Evolutionary conservation across 140 eudicot species (phyloP), one percentile per base, ranked within the genome.

Genomic region (Senecio squalidus): DNA sequence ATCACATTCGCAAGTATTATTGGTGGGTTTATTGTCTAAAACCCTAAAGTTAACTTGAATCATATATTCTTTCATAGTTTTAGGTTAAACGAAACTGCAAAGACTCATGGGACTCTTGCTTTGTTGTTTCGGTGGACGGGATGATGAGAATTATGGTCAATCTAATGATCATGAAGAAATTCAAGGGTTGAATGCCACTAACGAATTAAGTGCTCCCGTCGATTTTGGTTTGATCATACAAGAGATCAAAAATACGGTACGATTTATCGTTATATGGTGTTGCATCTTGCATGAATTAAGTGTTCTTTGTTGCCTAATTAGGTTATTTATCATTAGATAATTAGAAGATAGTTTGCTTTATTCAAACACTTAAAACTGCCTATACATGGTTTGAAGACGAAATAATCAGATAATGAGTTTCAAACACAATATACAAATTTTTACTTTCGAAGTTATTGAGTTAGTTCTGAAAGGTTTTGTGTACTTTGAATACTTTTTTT

Each of bases 71-170:
- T 41, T 20, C 10, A 58, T 41, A 36, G 49, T 54, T 61, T 14
- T 46, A 43, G 40, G 30, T n/a, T 14, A 2, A 33, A 20, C 21
- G 10, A 39, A 11, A 18, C 49, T 44, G 52, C 49, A 46, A 30
- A 45, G 30, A 11, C 38, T 14, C 38, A 67, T 67, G 73, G 73
- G 73, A 57, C 43, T 51, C 13, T 58, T 58, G 52, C 58, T 58
- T 16, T 34, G 67, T 48, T 68, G 74, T 48, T 49, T 68, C 36
- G 16, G 67, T 16, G 50, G 29, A 17, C 4, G 29, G 9, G 18
- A 3, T 23, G 67, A 58, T 9, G 52, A 47, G 14, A 30, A 57
- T 45, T 27, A 45, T 23, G 51, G 36, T 21, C 34, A 2, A 2
- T 31, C 38, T 2, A 10, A 56, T 7, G 15, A 45, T 5, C 25